phyloP scores from a whole-genome alignment of 805 yeast species.

The Wickerhamomyces canadensis region DNA sequence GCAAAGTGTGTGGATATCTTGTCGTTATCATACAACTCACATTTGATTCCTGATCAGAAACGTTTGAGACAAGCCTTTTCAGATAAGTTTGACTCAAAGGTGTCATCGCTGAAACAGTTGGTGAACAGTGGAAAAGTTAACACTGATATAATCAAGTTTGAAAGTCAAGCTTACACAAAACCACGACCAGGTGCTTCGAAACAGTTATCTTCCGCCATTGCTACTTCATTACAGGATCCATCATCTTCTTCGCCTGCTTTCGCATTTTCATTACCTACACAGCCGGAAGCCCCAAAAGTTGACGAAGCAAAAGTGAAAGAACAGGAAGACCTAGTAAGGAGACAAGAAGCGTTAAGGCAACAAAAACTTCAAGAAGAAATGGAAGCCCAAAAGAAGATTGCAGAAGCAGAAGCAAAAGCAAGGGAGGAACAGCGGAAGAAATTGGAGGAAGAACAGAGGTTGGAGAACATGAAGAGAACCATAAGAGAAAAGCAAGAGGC shows the following conservation, averaged over 20 bases:
- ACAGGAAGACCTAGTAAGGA: not conserved
- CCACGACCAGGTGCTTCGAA: no score
- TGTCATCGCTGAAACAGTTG: slow-evolving; percentile 27
- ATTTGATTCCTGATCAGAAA: slow-evolving; percentile 29
- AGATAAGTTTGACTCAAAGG: slow-evolving; percentile 34
- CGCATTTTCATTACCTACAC: not conserved
- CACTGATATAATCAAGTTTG: slow-evolving; percentile 2
- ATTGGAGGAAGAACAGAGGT: slow-evolving; percentile 6
- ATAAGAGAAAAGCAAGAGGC: slow-evolving; percentile 14
- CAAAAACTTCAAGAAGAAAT: slow-evolving; percentile 1
- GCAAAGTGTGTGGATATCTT: slow-evolving; percentile 35
- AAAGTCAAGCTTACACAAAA: not conserved
- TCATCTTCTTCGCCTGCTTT: slow-evolving; percentile 1
- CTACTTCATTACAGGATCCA: no score
- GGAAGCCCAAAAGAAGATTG: slow-evolving; percentile 3
- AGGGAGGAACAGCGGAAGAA: slow-evolving; percentile 6
- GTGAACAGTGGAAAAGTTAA: slow-evolving; percentile 22
- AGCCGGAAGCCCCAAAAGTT: not conserved
- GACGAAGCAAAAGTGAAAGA: not conserved
- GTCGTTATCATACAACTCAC: slow-evolving; percentile 33
- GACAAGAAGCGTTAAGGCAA: slow-evolving; percentile 1
- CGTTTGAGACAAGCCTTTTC: slow-evolving; percentile 46
- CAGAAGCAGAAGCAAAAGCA: slow-evolving; percentile 6
- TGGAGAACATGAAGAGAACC: slow-evolving; percentile 10
- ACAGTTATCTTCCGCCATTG: no score